Percentiles rank a stretch among this genome's conserved stretches.
These are phyloP conservation scores for Agroathelia rolfsii DNA, from an alignment of 1,284 basidiomycete species.

Conservation along the genomic window DNA sequence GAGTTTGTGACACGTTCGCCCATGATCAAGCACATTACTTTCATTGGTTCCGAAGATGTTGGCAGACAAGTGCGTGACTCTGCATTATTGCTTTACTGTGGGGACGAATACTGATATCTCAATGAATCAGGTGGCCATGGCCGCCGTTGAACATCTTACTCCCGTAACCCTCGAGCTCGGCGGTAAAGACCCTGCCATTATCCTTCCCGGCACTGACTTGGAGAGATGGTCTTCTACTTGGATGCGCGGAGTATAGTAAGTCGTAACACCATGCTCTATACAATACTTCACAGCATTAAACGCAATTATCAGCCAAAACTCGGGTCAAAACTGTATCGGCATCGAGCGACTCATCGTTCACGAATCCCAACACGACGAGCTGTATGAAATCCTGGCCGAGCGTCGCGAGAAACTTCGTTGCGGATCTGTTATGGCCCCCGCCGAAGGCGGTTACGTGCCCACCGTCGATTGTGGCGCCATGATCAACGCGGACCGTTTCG, in stretches of 20 bases:
- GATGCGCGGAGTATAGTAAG: conserved; percentile 86
- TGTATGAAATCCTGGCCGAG: conserved; percentile 56
- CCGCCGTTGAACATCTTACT: conserved; percentile 78
- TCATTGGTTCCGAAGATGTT: conserved; percentile 89
- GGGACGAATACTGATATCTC: too few species aligned
- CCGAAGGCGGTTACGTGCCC: conserved; percentile 54
- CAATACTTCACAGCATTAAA: conserved; percentile 6
- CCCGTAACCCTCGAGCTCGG: conserved; percentile 89
- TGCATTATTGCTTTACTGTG: conserved; percentile 6
- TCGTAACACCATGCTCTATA: too few species aligned
- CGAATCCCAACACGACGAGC: conserved; percentile 58
- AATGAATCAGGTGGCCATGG: conserved; percentile 54
- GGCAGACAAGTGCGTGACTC: conserved; percentile 59
- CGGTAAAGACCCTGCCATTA: conserved; percentile 73
- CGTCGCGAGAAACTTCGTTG: conserved; percentile 59
- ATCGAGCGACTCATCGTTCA: conserved; percentile 91
- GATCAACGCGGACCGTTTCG: conserved; percentile 67
- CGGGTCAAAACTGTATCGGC: conserved; percentile 95
- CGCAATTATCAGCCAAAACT: conserved; percentile 58
- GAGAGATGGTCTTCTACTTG: conserved; percentile 60
- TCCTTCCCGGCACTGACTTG: conserved; percentile 65
- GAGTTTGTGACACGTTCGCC: conserved; percentile 74
- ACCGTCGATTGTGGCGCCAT: conserved; percentile 77
- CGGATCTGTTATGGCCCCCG: conserved; percentile 57
- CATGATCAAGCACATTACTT: conserved; percentile 73